phyloP scores from a whole-genome alignment of 148 eudicot species.

The Cornus kousa region DNA sequence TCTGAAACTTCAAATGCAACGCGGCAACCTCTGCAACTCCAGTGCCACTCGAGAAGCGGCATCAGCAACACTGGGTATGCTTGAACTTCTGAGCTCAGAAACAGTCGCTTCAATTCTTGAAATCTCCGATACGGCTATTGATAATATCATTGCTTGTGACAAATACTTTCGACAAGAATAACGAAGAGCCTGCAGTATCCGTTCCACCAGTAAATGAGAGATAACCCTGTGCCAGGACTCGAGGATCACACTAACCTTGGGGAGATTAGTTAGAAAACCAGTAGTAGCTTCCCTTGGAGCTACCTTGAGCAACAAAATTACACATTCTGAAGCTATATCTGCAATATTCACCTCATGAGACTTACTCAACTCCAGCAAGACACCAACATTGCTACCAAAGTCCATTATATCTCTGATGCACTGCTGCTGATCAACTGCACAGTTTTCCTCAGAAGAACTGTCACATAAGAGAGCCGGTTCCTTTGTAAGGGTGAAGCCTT shows the following conservation, averaged over 20 bases:
- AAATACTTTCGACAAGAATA: slow-evolving; percentile 69
- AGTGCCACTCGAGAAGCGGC: slow-evolving; percentile 54
- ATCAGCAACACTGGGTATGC: slow-evolving; percentile 36
- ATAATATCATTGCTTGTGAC: slow-evolving; percentile 75
- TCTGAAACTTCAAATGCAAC: slow-evolving; percentile 35
- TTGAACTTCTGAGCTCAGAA: slow-evolving; percentile 45
- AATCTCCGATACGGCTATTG: slow-evolving; percentile 56
- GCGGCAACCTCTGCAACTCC: slow-evolving; percentile 77
- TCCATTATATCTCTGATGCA: slow-evolving; percentile 70
- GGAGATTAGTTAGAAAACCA: slow-evolving; percentile 66
- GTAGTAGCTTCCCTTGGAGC: slow-evolving; percentile 90
- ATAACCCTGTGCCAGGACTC: slow-evolving; percentile 39
- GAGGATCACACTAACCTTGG: slow-evolving; percentile 50
- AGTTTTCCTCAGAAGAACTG: slow-evolving; percentile 30
- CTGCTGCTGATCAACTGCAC: slow-evolving; percentile 48
- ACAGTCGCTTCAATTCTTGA: slow-evolving; percentile 49
- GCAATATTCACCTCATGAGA: slow-evolving; percentile 40
- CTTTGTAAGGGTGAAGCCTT: slow-evolving; percentile 38
- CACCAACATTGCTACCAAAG: slow-evolving; percentile 72
- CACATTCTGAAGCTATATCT: slow-evolving; percentile 83
- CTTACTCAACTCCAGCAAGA: slow-evolving; percentile 55
- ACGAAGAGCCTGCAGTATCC: slow-evolving; percentile 78
- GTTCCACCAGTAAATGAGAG: slow-evolving; percentile 40
- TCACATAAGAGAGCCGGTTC: slow-evolving; percentile 60
- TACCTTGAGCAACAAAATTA: slow-evolving; percentile 56